Conservation (phyloP, 2,329 filamentous ascomycete genomes). For the Acarospora socialis region DNA sequence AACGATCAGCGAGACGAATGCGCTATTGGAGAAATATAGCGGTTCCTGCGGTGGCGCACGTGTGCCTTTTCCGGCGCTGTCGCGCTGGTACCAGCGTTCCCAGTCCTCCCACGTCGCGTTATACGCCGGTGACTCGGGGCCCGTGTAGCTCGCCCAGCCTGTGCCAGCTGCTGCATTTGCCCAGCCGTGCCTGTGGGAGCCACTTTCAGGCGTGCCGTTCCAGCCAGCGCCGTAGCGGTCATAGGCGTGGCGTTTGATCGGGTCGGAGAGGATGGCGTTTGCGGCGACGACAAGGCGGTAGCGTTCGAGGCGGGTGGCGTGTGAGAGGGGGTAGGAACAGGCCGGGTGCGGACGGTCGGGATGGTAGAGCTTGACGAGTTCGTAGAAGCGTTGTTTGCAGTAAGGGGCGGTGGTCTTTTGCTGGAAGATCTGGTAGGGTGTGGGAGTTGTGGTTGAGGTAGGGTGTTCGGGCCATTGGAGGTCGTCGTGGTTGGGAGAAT, state of each 20-base stretch:
- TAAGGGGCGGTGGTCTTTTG: constrained; percentile 51
- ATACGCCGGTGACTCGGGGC: constrained; percentile 36
- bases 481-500: constrained; percentile 11
- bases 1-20: constrained; percentile 61
- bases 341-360: constrained; percentile 51
- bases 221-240: constrained; percentile 73
- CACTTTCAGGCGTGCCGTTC: constrained; percentile 35
- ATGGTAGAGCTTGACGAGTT: constrained; percentile 91
- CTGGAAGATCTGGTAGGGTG: constrained; percentile 81
- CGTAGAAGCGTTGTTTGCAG: constrained; percentile 70
- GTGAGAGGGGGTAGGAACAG: constrained; percentile 37
- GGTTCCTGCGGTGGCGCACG: constrained; percentile 34
- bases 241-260: constrained; percentile 63
- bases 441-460: constrained; percentile 32
- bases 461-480: constrained; percentile 27
- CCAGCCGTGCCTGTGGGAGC: constrained; percentile 16
- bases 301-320: constrained; percentile 59
- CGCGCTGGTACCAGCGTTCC: constrained; percentile 61
- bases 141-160: constrained; percentile 21
- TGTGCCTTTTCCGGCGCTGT: constrained; percentile 29
- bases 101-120: constrained; percentile 99
- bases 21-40: constrained; percentile 60
- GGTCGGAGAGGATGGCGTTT: constrained; percentile 75
- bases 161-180: constrained; percentile 13
- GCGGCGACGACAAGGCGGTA: constrained; percentile 82